Conservation (phyloP, 1,284 basidiomycete genomes). For the Dichomitus squalens region DNA sequence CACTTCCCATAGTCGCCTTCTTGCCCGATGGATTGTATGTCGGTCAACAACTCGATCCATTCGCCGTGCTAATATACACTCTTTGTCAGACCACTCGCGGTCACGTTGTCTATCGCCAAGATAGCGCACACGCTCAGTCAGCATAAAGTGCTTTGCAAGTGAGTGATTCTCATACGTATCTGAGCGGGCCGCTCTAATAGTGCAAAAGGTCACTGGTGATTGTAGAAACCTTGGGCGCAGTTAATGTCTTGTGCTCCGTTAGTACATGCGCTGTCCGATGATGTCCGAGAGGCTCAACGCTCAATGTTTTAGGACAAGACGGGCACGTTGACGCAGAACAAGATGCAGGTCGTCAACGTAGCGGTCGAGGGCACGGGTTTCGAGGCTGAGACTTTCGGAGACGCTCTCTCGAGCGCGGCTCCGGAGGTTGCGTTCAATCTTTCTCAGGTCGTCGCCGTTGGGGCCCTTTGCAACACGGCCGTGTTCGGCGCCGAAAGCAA, state of each 20-base stretch:
- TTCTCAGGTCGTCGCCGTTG: slow-evolving; percentile 40
- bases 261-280: slow-evolving; percentile 10
- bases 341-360: slow-evolving; percentile 42
- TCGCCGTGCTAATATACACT: background rate
- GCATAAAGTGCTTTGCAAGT: slow-evolving; percentile 63
- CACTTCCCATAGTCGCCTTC: slow-evolving; percentile 45
- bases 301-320: slow-evolving; percentile 37
- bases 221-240: slow-evolving; percentile 52
- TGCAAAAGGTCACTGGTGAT: slow-evolving; percentile 22
- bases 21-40: slow-evolving; percentile 50
- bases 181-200: background rate
- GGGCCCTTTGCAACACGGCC: slow-evolving; percentile 64
- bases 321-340: slow-evolving; percentile 55
- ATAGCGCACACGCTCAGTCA: slow-evolving; percentile 54
- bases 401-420: slow-evolving; percentile 1
- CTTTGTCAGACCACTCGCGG: slow-evolving; percentile 42
- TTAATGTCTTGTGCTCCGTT: slow-evolving; percentile 43
- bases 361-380: slow-evolving; percentile 47
- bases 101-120: slow-evolving; percentile 46
- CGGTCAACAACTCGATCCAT: background rate
- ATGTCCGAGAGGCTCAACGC: background rate
- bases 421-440: slow-evolving; percentile 20
- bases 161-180: background rate
- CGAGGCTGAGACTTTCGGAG: slow-evolving; percentile 11
- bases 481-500: slow-evolving; percentile 43